phyloP scores from a whole-genome alignment of 805 yeast genomes.

The Isabelozyma rhagii region DNA sequence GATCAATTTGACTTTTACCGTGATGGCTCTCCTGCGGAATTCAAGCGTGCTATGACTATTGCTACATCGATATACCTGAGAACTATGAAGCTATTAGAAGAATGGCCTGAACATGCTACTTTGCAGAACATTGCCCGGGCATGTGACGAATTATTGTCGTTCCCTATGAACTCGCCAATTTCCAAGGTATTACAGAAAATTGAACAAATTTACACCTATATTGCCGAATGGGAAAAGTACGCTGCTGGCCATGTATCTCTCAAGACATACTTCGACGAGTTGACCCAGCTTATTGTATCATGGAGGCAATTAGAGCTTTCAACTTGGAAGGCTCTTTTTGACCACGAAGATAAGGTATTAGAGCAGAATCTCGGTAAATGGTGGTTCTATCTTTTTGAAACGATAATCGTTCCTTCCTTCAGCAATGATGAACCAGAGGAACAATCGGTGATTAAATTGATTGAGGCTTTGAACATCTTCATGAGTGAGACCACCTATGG shows the following conservation, averaged over 20 bases:
- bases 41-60: slow-evolving; percentile 53
- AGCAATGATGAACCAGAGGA: slow-evolving; percentile 25
- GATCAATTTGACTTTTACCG: slow-evolving; percentile 54
- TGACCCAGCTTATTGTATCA: slow-evolving; percentile 69
- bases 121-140: slow-evolving; percentile 63
- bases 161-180: slow-evolving; percentile 66
- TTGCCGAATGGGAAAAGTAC: slow-evolving; percentile 92
- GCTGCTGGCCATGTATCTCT: slow-evolving; percentile 78
- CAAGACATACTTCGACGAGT: slow-evolving; percentile 47
- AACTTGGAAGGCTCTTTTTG: slow-evolving; percentile 79
- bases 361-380: slow-evolving; percentile 63
- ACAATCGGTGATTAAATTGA: slow-evolving; percentile 20
- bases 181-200: slow-evolving; percentile 75
- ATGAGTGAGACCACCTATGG: slow-evolving; percentile 76
- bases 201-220: slow-evolving; percentile 79
- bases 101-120: slow-evolving; percentile 97
- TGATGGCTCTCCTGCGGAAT: slow-evolving; percentile 59
- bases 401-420: slow-evolving; percentile 55
- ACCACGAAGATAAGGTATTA: slow-evolving; percentile 52
- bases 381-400: slow-evolving; percentile 92
- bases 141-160: slow-evolving; percentile 61
- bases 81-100: slow-evolving; percentile 46
- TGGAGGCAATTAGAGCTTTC: slow-evolving; percentile 90
- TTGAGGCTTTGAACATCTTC: slow-evolving; percentile 65
- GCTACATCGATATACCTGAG: slow-evolving; percentile 25